Percentiles rank a stretch among this genome's conserved stretches.
Conservation (phyloP, 106 monocot species). For the Xerophyta viscosa region DNA sequence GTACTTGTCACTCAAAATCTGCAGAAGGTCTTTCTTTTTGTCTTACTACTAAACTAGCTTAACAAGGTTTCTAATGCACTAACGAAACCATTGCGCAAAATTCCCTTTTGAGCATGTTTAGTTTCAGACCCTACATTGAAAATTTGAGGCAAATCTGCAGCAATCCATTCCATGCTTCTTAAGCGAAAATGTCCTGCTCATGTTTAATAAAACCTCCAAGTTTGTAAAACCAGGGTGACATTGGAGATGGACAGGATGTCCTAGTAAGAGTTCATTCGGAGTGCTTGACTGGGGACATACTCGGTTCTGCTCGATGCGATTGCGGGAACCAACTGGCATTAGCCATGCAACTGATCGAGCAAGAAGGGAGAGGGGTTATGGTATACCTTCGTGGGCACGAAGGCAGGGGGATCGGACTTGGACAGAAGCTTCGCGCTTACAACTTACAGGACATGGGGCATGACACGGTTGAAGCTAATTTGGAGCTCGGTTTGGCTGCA, state of each 20-base stretch:
- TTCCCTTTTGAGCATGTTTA: too few relatives aligned
- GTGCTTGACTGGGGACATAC: constrained; percentile 86
- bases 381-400: constrained; percentile 96
- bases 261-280: constrained; percentile 90
- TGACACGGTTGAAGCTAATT: constrained; percentile 89
- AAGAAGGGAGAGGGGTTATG: constrained; percentile 73
- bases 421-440: constrained; percentile 85
- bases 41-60: too few relatives aligned
- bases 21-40: too few relatives aligned
- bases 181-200: too few relatives aligned
- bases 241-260: constrained; percentile 76
- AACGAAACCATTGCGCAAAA: too few relatives aligned
- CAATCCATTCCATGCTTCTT: too few relatives aligned
- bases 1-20: too few relatives aligned
- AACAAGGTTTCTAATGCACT: too few relatives aligned
- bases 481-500: constrained; percentile 75
- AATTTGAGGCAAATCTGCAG: too few relatives aligned
- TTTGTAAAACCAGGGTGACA: constrained; percentile 72
- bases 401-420: constrained; percentile 89
- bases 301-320: constrained; percentile 79
- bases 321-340: constrained; percentile 79
- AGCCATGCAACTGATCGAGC: constrained; percentile 70
- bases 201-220: too few relatives aligned
- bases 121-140: too few relatives aligned
- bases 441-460: constrained; percentile 82